Evolutionary conservation across 441 rosid species (phyloP), one percentile per base, ranked within the genome.

Genomic region (Rhodomyrtus psidioides): DNA sequence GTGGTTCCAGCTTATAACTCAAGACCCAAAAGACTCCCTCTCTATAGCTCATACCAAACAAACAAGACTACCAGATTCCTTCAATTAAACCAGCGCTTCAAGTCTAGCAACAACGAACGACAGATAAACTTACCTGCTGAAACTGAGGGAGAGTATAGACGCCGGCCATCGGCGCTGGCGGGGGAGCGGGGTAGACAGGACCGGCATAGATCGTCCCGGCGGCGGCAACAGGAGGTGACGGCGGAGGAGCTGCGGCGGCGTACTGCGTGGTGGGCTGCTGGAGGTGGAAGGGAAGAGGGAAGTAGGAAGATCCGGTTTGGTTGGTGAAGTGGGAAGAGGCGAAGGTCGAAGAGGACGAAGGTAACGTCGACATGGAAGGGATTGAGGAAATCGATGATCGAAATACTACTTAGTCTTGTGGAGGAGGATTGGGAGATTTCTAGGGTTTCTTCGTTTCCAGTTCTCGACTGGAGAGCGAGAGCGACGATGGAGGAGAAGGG

Each of bases 101-200:
- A n/a, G 46, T 27, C 56, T 17, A 27, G 83, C 24, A 53, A 58
- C 51, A 19, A 6, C 9, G 28, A 46, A 30, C 21, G 23, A 87
- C 81, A 10, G 12, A 44, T 17, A 59, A 84, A 19, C 1, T 62
- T 39, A 94, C 98, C 98, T 97, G 96, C 76, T 95, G 98, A 89
- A 89, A 97, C 89, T 97, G 98, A 59, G 99, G 99, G 65, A 93
- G 89, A 30, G 97, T 55, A 87, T 96, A 96, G 12, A 92, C 94
- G 59, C 93, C 92, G 70, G 95, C 83, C 79, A 89, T 86, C 6
- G 95, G 92, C 57, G 91, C 92, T 89, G 83, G 94, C 91, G 7
- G 95, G 88, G 86, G 91, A 92, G 24, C 85, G 90, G 88, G 60
- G 91, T 76, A 51, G 87, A 39, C 30, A 12, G 95, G 88, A 12